Conservation (phyloP, 345 rosid genomes). For the Rubroshorea leprosula region DNA sequence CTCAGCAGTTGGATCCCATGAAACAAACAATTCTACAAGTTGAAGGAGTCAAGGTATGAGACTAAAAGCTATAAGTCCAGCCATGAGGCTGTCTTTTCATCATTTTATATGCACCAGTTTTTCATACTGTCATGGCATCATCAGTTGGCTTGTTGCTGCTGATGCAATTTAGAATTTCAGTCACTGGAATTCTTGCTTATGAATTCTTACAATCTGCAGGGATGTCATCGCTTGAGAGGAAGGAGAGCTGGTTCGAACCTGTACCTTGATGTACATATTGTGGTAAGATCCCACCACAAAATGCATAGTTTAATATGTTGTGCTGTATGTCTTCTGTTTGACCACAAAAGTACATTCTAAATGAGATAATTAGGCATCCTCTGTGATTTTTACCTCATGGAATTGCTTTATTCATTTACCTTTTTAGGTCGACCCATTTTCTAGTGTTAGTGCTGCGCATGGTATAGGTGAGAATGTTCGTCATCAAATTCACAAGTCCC, state of each 20-base stretch:
- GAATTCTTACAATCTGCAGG: conserved; percentile 34
- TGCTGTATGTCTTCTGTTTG: background rate
- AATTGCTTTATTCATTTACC: conserved; percentile 8
- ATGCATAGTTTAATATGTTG: background rate
- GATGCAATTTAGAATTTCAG: too few relatives aligned
- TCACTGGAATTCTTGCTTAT: conserved; percentile 1
- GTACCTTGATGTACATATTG: conserved; percentile 90
- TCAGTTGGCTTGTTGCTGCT: too few relatives aligned
- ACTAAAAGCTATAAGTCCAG: background rate
- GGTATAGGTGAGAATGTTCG: conserved; percentile 82
- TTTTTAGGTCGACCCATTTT: conserved; percentile 79
- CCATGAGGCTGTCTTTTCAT: background rate
- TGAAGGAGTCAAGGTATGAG: conserved; percentile 72
- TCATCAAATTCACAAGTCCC: conserved; percentile 50
- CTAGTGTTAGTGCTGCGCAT: conserved; percentile 88
- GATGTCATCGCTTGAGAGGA: conserved; percentile 92
- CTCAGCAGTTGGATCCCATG: conserved; percentile 60
- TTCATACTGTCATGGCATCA: background rate
- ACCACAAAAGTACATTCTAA: background rate
- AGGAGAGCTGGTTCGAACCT: conserved; percentile 91
- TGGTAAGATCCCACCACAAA: conserved; percentile 37
- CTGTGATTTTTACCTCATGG: background rate
- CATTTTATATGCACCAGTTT: background rate
- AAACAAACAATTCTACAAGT: conserved; percentile 65
- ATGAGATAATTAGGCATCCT: background rate